These are phyloP conservation scores for Colletotrichum sp. DNA, from an alignment of 2,329 filamentous ascomycete genomes.

Conservation along the genomic window DNA sequence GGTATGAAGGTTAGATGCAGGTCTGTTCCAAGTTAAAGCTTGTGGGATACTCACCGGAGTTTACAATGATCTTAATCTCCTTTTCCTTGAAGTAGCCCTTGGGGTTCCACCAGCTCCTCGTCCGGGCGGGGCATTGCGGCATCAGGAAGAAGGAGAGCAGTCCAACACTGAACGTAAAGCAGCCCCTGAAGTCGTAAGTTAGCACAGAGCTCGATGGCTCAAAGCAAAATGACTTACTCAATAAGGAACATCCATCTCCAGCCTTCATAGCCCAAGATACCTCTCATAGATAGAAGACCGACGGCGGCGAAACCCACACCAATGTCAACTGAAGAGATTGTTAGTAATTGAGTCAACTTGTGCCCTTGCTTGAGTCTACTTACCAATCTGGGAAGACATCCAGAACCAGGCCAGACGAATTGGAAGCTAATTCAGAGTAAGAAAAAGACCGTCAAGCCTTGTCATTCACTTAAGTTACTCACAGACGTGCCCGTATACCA, in stretches of 20 bases:
- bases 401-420: conserved; percentile 72
- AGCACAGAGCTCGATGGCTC: neutral
- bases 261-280: conserved; percentile 55
- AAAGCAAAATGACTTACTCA: conserved; percentile 28
- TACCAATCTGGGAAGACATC: conserved; percentile 46
- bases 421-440: conserved; percentile 53
- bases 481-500: conserved; percentile 68
- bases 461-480: neutral
- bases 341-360: too few species aligned
- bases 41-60: conserved; percentile 39
- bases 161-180: conserved; percentile 51
- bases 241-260: conserved; percentile 63
- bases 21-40: accelerated
- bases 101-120: conserved; percentile 51
- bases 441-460: neutral
- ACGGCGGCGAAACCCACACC: conserved; percentile 61
- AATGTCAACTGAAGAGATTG: conserved; percentile 41
- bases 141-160: conserved; percentile 35
- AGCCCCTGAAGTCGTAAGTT: conserved; percentile 27
- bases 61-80: conserved; percentile 65
- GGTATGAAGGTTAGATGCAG: neutral
- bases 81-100: conserved; percentile 62
- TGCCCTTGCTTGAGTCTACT: too few species aligned
- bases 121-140: conserved; percentile 37
- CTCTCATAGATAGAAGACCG: conserved; percentile 59